A percentile compares a stretch with the other conserved stretches of the same genome.
Evolutionary conservation across 2,329 filamentous ascomycete genomes (phyloP).

Genomic region (Hirsutella thompsonii): DNA sequence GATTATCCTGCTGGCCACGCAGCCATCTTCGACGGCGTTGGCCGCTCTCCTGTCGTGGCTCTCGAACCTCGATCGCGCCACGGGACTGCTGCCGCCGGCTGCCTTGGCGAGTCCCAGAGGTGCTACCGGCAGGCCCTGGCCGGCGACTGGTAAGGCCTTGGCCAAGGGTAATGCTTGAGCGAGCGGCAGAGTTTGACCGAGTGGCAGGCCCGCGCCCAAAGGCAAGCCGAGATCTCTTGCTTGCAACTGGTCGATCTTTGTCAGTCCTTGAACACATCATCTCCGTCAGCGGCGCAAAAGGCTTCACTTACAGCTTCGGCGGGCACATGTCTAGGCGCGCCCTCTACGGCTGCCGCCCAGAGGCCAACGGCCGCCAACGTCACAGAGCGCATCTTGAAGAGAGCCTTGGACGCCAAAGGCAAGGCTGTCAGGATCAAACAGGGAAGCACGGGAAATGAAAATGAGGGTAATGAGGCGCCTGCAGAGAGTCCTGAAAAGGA

Average conservation of each 20-base stretch:
- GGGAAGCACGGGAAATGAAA: too few relatives aligned
- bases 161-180: too few relatives aligned
- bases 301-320: background rate
- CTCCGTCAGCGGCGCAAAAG: too few relatives aligned
- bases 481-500: too few relatives aligned
- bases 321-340: slow-evolving; percentile 8
- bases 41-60: slow-evolving; percentile 2
- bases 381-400: slow-evolving; percentile 6
- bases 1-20: slow-evolving; percentile 11
- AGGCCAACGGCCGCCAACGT: slow-evolving; percentile 11
- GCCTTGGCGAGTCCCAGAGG: background rate
- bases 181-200: too few relatives aligned
- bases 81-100: background rate
- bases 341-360: slow-evolving; percentile 12
- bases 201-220: too few relatives aligned
- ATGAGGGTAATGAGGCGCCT: too few relatives aligned
- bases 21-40: slow-evolving; percentile 6
- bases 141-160: too few relatives aligned
- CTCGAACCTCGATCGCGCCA: slow-evolving; percentile 1
- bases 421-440: too few relatives aligned
- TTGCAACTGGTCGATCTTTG: background rate
- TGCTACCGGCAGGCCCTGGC: too few relatives aligned
- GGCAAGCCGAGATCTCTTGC: background rate
- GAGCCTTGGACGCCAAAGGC: too few relatives aligned
- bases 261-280: background rate